Evolutionary conservation across 1,139 yeast genomes (phyloP), one percentile per base, ranked within the genome.

Genomic region (Lodderomyces elongisporus): DNA sequence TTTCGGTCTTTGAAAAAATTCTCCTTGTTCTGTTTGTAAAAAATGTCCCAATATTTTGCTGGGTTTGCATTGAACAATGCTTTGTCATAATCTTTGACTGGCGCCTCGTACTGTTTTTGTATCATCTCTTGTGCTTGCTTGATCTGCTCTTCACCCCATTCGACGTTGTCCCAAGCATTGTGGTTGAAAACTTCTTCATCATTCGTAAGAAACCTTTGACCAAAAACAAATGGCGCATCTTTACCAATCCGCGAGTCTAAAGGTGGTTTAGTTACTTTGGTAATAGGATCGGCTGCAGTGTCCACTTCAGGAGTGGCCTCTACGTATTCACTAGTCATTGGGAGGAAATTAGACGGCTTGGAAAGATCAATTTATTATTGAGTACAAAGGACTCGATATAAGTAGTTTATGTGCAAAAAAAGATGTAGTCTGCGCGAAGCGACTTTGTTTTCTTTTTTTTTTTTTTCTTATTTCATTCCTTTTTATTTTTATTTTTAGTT

Each of bases 81-180:
- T 59, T 85, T 87, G 54, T 91, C 95, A 51, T 83, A 85, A 3
- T 84, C 95, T 32, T 77, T 69, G 12, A 93, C 98, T 0, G 97
- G 97, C 35, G 69, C 63, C 30, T 81, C 87, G 42, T 76, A 74
- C 54, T 91, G 99, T 44, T 77, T 74, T 10, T 74, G 62, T 18
- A 91, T 83, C 56, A 81, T 77, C 46, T 70, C 79, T 52, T 84
- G 73, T 3, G 96, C 96, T 45, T 81, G 78, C 14, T 66, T 56
- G 18, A 80, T 61, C 54, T 93, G 97, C 47, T 87, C 95, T 32
- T 83, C 88, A 31, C 95, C 97, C 96, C 96, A 89, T 52, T 88
- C 96, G 14, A 88, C 96, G 54, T 93, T 95, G 55, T 91, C 99
- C 81, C 99, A 91, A 0, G 99, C 98, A 56, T 91, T 91, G 54